A percentile compares a stretch with the other conserved stretches of the same genome.
These are phyloP conservation scores for Ramichloridium luteum DNA, from an alignment of 2,329 filamentous ascomycete species.

Conservation along the genomic window DNA sequence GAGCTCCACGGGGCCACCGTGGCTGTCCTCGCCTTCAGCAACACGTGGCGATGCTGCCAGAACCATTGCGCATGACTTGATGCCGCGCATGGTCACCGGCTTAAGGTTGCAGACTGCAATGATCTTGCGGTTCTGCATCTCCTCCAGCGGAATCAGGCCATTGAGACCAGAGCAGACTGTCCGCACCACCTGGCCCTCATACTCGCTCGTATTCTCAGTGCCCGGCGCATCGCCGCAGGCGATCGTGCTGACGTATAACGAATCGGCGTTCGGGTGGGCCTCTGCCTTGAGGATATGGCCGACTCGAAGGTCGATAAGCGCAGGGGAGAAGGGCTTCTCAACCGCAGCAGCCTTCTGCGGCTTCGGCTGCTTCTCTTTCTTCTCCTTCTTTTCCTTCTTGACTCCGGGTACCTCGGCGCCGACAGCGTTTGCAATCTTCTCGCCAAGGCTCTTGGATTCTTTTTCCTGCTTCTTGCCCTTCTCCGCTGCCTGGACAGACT, in stretches of 20 bases:
- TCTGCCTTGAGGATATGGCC: constrained; percentile 94
- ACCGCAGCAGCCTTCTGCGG: constrained; percentile 47
- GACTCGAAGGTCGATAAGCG: constrained; percentile 85
- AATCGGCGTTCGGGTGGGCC: constrained; percentile 93
- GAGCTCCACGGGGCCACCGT: constrained; percentile 84
- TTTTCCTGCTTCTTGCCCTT: constrained; percentile 29
- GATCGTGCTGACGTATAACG: constrained; percentile 88
- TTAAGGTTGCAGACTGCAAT: constrained; percentile 96
- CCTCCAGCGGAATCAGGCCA: constrained; percentile 78
- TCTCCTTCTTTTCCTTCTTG: constrained; percentile 68
- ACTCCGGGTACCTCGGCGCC: constrained; percentile 29
- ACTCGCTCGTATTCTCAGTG: constrained; percentile 78
- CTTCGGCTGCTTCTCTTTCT: constrained; percentile 72
- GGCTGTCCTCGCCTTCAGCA: constrained; percentile 72
- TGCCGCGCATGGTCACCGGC: constrained; percentile 95
- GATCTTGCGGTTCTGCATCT: constrained; percentile 95
- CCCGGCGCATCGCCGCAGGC: constrained; percentile 81
- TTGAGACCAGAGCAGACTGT: constrained; percentile 97
- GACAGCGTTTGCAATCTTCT: constrained; percentile 37
- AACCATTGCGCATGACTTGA: constrained; percentile 77
- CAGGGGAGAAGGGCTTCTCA: constrained; percentile 66
- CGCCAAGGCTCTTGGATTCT: constrained; percentile 35
- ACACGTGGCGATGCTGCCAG: constrained; percentile 80
- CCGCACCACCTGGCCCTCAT: constrained; percentile 80
- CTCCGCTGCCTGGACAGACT: constrained; percentile 35